Conservation (phyloP, 2,329 filamentous ascomycete genomes). For the Canariomyces notabilis region DNA sequence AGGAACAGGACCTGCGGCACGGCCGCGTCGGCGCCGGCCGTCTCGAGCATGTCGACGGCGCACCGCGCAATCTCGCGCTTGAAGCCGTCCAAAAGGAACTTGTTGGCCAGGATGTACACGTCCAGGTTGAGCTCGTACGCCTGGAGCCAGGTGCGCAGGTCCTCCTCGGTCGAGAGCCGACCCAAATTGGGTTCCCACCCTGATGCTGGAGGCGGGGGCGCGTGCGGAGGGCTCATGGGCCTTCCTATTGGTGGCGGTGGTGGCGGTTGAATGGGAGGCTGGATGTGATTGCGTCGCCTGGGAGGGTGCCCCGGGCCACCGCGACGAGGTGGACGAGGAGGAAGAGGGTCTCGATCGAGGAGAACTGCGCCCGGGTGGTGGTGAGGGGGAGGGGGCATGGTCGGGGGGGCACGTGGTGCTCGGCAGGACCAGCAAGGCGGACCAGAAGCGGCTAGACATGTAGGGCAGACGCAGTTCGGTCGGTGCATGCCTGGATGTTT, state of each 20-base stretch:
- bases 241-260: slow-evolving; percentile 9
- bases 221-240: slow-evolving; percentile 9
- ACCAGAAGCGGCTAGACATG: slow-evolving; percentile 32
- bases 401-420: slow-evolving; percentile 31
- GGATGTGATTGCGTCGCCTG: slow-evolving; percentile 14
- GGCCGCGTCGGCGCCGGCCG: slow-evolving; percentile 38
- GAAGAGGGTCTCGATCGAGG: slow-evolving; percentile 1
- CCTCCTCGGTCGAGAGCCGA: slow-evolving; percentile 38
- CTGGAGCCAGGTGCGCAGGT: slow-evolving; percentile 44
- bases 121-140: slow-evolving; percentile 44
- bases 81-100: slow-evolving; percentile 44
- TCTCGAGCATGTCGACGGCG: slow-evolving; percentile 43
- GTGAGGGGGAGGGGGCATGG: slow-evolving; percentile 5
- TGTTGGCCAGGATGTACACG: slow-evolving; percentile 46
- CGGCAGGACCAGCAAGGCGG: slow-evolving; percentile 40
- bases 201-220: slow-evolving; percentile 2
- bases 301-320: slow-evolving; percentile 8
- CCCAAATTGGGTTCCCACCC: slow-evolving; percentile 20
- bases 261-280: slow-evolving; percentile 12
- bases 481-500: slow-evolving; percentile 44
- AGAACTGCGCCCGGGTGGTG: neutral
- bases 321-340: slow-evolving; percentile 1
- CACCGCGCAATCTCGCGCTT: slow-evolving; percentile 38
- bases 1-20: slow-evolving; percentile 40
- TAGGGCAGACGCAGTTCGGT: slow-evolving; percentile 39